Percentiles rank a stretch among this genome's conserved stretches.
phyloP scores from a whole-genome alignment of 1,284 basidiomycete genomes.

The Abortiporus biennis region DNA sequence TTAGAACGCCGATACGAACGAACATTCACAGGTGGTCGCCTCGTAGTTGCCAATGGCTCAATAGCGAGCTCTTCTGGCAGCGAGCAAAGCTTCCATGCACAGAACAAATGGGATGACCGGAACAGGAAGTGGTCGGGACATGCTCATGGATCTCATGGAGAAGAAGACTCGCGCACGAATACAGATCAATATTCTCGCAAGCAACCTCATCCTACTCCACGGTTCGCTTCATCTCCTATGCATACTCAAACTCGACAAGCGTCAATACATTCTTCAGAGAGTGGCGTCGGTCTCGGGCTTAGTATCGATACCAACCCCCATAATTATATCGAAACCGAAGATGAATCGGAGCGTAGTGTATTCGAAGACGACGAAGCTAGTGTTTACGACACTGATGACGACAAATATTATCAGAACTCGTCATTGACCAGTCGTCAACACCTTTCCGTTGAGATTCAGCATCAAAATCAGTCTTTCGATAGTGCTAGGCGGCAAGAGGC shows the following conservation, averaged over 20 bases:
- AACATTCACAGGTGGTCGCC: slow-evolving; percentile 28
- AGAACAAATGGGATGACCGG: neutral
- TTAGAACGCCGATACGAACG: slow-evolving; percentile 21
- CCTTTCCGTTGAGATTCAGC: neutral
- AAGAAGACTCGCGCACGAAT: too few relatives aligned
- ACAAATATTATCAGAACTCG: neutral
- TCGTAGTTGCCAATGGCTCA: slow-evolving; percentile 49
- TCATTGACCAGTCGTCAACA: neutral
- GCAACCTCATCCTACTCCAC: neutral
- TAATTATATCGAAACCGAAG: too few relatives aligned
- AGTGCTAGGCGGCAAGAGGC: slow-evolving; percentile 31
- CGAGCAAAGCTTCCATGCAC: slow-evolving; percentile 7
- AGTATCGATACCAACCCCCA: neutral
- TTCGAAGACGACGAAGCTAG: slow-evolving; percentile 12
- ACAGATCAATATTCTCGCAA: neutral
- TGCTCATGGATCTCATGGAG: too few relatives aligned
- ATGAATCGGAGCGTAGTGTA: neutral
- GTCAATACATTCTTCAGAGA: too few relatives aligned
- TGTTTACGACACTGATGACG: slow-evolving; percentile 15
- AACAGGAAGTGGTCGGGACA: neutral
- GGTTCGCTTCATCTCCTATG: neutral
- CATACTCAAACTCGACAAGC: neutral
- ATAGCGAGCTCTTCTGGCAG: slow-evolving; percentile 39
- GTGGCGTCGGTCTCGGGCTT: neutral
- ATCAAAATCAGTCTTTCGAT: too few relatives aligned